Evolutionary conservation across 495 filamentous ascomycete species (phyloP).

Genomic region (Aspergillus diversus): DNA sequence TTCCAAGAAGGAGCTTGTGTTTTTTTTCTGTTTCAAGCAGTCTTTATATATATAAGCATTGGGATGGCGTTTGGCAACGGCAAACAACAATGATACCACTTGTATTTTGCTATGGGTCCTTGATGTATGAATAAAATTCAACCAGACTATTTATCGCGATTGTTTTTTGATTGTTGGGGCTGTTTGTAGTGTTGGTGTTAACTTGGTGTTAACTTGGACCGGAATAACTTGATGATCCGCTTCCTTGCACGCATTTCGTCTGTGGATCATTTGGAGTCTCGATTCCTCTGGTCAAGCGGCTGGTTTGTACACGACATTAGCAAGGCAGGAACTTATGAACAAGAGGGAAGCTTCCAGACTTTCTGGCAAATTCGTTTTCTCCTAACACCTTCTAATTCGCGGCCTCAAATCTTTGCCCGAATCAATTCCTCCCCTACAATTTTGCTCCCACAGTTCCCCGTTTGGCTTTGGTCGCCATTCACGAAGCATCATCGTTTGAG

Average conservation of each 20-base stretch:
- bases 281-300: no score
- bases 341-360: no score
- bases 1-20: no score
- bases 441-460: conserved; percentile 8
- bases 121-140: not conserved
- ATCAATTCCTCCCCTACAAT: not conserved
- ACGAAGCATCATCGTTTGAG: conserved; percentile 11
- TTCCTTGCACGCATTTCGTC: conserved; percentile 7
- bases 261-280: conserved; percentile 18
- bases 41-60: conserved; percentile 10
- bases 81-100: conserved; percentile 14
- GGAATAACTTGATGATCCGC: conserved; percentile 29
- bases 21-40: no score
- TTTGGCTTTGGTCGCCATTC: not conserved
- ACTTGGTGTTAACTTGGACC: conserved; percentile 23
- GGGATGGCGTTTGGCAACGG: conserved; percentile 13
- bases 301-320: no score
- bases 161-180: not conserved
- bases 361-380: not conserved
- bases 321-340: no score
- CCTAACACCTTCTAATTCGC: not conserved
- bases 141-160: not conserved
- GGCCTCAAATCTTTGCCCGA: not conserved
- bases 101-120: not conserved
- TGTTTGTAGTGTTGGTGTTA: not conserved